Evolutionary conservation across 306 rosid genomes (phyloP), one percentile per base, ranked within the genome.

Genomic region (Echinosophora koreensis): DNA sequence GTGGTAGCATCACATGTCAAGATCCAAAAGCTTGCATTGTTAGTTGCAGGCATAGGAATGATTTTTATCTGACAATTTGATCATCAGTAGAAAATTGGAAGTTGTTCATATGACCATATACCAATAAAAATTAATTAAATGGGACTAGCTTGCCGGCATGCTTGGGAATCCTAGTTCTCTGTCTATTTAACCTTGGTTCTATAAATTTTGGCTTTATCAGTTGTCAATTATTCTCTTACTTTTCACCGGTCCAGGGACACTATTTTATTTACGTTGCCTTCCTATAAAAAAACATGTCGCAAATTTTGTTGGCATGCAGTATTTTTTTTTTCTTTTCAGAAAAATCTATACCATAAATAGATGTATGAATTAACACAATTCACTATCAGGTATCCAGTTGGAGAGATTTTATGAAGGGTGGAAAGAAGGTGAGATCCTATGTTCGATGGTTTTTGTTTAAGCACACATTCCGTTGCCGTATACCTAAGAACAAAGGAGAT

Each of bases 361-460:
- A 35, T 42, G 44, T 34, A n/a, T 35, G 27, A 58, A 61, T 38
- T 80, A 37, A 49, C 61, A 44, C 28, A 59, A 32, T 78, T 80
- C 13, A 55, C 80, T 49, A 30, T 87, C 92, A 96, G 99, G 99
- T 96, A 74, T 96, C 98, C 62, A 96, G 99, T 84, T 92, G 99
- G 99, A 91, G 99, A 81, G 98, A 96, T 87, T 96, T 96, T 84
- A 91, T 89, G 98, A 96, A 89, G 87, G 87, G 91, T 63, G 99
- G 99, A 82, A 96, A 92, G 92, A 95, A 96, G 98, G 99, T 92
- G 78, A 82, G 92, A 77, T 81, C 51, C 39, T 32, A 65, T 54
- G 9, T 55, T 46, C 76, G 3, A 64, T 62, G 66, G 6, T 47
- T 69, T 37, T 62, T 4, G 6, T 71, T 32, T 9, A 12, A 50